A percentile compares a stretch with the other conserved stretches of the same genome.
phyloP scores from a whole-genome alignment of 768 basidiomycete genomes.

The Cystofilobasidium ferigula region DNA sequence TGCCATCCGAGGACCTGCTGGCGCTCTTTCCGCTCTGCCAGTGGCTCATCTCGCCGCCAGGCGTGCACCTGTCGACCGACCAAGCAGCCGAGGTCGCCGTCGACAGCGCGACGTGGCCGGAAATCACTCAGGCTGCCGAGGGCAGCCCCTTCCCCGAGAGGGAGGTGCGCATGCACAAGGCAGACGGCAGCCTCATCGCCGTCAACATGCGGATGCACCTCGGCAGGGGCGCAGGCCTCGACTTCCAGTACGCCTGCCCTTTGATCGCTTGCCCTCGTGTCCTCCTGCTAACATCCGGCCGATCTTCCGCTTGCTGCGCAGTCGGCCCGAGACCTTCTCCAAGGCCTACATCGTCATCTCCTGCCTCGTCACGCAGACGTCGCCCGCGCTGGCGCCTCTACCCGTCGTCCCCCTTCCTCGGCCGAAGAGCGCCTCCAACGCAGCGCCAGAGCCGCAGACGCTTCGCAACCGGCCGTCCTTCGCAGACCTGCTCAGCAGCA shows the following conservation, averaged over 20 bases:
- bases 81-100: neutral
- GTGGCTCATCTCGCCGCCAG: conserved; percentile 5
- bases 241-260: neutral
- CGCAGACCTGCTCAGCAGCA: too few relatives aligned
- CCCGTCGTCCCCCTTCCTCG: neutral
- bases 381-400: too few relatives aligned
- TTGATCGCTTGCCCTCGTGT: neutral
- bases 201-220: neutral
- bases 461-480: neutral
- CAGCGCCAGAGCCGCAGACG: neutral
- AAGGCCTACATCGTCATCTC: conserved; percentile 6
- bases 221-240: neutral
- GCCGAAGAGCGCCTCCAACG: neutral
- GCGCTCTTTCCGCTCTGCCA: conserved; percentile 2
- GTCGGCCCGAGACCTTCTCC: neutral
- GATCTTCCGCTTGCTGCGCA: too few relatives aligned
- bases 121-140: neutral
- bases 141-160: neutral
- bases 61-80: neutral
- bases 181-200: neutral
- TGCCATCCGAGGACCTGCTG: neutral
- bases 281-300: neutral
- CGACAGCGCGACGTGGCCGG: neutral
- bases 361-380: neutral
- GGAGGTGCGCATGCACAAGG: neutral